phyloP scores from a whole-genome alignment of 106 monocot genomes.

The Hemerocallis citrina region DNA sequence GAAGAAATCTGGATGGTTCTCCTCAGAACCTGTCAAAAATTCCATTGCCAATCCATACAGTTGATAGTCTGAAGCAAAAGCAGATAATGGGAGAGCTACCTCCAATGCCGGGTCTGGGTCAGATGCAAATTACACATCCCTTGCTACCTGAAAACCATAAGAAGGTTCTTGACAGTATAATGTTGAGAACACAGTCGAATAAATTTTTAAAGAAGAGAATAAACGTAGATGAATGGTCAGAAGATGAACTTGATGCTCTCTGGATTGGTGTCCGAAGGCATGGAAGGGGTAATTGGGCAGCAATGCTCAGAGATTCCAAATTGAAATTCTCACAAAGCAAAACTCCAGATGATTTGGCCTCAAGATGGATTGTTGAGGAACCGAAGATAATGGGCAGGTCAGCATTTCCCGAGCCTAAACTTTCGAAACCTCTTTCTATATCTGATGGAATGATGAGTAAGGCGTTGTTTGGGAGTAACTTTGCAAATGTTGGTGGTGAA shows the following conservation, averaged over 20 bases:
- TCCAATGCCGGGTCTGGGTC: constrained; percentile 39
- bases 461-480: constrained; percentile 64
- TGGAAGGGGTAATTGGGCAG: constrained; percentile 91
- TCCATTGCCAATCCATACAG: constrained; percentile 50
- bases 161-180: constrained; percentile 80
- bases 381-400: constrained; percentile 64
- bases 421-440: constrained; percentile 28
- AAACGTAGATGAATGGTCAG: constrained; percentile 69
- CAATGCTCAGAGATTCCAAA: constrained; percentile 73
- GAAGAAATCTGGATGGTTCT: constrained; percentile 27
- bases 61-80: constrained; percentile 50
- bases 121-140: constrained; percentile 14
- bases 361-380: constrained; percentile 77
- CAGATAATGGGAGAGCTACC: constrained; percentile 32
- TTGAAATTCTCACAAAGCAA: constrained; percentile 55
- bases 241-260: constrained; percentile 95
- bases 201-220: constrained; percentile 54
- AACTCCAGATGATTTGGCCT: constrained; percentile 47
- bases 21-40: constrained; percentile 33
- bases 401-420: constrained; percentile 7
- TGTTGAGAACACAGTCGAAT: constrained; percentile 53
- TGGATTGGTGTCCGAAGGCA: constrained; percentile 98
- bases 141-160: constrained; percentile 71
- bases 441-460: constrained; percentile 74
- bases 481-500: constrained; percentile 31